Base-by-base conservation (phyloP, 2,329 filamentous ascomycete genomes). In the Paraphaeosphaeria minitans region DNA sequence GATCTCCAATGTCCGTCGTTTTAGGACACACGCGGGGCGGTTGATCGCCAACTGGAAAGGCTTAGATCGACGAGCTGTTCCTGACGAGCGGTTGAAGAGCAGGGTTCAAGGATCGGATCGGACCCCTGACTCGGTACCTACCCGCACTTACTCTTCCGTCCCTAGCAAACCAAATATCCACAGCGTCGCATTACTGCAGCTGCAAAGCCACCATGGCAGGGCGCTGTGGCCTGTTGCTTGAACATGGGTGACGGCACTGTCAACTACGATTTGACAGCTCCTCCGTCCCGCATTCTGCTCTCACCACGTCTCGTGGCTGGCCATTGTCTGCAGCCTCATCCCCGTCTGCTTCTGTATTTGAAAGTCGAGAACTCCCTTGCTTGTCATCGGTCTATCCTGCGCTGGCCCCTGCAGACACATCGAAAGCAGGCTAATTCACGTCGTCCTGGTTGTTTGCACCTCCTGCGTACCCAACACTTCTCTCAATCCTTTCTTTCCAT, bases 101-200 rank as follows among this genome's bases (percentile, higher is more conserved):
- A 48, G n/a, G 45, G 53, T 43, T 47, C 49, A 51, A 37, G 54
- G 37, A n/a, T 53, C 39, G 19, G 24, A 22, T 27, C 29, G 22
- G 57, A 58, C 60, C 63, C 67, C 66, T 72, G 68, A 68, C 68
- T 72, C 69, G 70, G 61, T 69, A 65, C 57, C 60, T 63, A 57
- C 62, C 35, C 48, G 53, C 53, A 42, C 57, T 66, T 51, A 42
- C 57, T 66, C 64, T 67, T 66, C 55, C 42, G 60, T 55, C 41
- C 61, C 47, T 29, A 63, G 59, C 55, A 58, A 49, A 60, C 55
- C 24, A 60, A 53, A 60, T 61, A 59, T 68, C 63, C 62, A 64
- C 63, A 57, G 65, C 63, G 60, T 62, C 60, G 66, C 69, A 67
- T 59, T 59, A 60, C 58, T 62, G 55, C 59, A 64, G 47, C 24